Percentiles rank a stretch among this genome's conserved stretches.
phyloP scores from a whole-genome alignment of 2,329 filamentous ascomycete genomes.

The Colletotrichum graminicola region DNA sequence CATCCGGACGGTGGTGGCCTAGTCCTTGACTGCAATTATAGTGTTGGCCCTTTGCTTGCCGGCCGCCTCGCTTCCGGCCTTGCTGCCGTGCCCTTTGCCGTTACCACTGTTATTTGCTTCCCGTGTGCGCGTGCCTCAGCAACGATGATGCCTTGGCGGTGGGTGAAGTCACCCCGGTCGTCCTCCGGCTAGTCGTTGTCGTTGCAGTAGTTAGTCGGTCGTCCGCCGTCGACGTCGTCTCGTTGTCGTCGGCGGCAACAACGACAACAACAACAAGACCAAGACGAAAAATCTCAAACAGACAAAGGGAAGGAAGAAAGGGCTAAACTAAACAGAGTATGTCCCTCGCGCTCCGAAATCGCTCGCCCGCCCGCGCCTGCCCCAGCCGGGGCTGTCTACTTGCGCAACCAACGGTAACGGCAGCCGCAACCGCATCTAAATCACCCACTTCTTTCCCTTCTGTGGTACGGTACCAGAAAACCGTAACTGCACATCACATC shows the following conservation, averaged over 20 bases:
- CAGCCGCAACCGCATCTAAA: slow-evolving; percentile 31
- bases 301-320: slow-evolving; percentile 26
- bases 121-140: slow-evolving; percentile 4
- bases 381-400: background rate
- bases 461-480: background rate
- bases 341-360: background rate
- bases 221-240: no score
- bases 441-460: background rate
- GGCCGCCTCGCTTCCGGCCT: background rate
- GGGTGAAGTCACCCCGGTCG: no score
- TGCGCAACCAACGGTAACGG: slow-evolving; percentile 23
- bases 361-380: no score
- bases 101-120: slow-evolving; percentile 5
- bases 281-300: slow-evolving; percentile 7
- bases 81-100: slow-evolving; percentile 3
- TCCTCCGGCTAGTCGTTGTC: background rate
- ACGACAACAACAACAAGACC: background rate
- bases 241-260: background rate
- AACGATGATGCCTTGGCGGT: slow-evolving; percentile 4
- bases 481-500: slow-evolving; percentile 14
- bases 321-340: background rate
- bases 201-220: no score
- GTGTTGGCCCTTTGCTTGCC: background rate
- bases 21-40: background rate
- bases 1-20: background rate